Conservation (phyloP, 2,329 filamentous ascomycete species). For the Pleoardoris graminearum region DNA sequence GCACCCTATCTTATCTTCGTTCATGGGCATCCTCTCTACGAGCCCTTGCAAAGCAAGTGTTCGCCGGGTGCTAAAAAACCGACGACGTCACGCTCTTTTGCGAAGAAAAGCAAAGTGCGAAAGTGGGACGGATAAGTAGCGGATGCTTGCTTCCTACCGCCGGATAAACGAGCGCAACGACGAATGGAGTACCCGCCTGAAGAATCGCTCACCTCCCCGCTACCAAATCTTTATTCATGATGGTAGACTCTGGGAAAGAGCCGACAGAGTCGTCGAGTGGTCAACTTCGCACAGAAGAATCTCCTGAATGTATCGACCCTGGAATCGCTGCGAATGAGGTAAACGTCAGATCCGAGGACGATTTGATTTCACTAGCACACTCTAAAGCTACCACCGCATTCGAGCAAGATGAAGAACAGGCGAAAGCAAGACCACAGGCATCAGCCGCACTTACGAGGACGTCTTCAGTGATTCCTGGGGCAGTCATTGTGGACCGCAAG, state of each 20-base stretch:
- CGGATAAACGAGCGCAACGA: constrained; percentile 1
- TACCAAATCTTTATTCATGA: background rate
- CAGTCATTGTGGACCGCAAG: constrained; percentile 54
- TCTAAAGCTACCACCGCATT: constrained; percentile 29
- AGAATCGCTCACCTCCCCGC: background rate
- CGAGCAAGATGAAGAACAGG: constrained; percentile 24
- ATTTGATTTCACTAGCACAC: constrained; percentile 26
- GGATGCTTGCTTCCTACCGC: constrained; percentile 7
- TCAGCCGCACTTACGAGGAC: constrained; percentile 32
- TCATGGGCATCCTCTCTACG: too few species aligned
- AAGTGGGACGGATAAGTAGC: background rate
- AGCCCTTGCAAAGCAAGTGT: too few species aligned
- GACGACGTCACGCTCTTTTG: background rate
- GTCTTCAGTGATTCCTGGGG: constrained; percentile 42
- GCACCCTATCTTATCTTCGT: too few species aligned
- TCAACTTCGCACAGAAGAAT: background rate
- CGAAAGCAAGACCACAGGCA: constrained; percentile 8
- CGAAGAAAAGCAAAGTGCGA: background rate
- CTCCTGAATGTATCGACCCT: constrained; percentile 1
- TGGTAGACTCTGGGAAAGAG: constrained; percentile 14
- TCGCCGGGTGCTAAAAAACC: background rate
- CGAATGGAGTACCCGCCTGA: background rate
- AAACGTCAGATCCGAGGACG: constrained; percentile 17
- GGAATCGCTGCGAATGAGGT: constrained; percentile 15
- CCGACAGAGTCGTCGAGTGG: constrained; percentile 1